Evolutionary conservation across 176 grass and related monocot species (phyloP), one percentile per base, ranked within the genome.

Genomic region (Chrysopogon serrulatus): DNA sequence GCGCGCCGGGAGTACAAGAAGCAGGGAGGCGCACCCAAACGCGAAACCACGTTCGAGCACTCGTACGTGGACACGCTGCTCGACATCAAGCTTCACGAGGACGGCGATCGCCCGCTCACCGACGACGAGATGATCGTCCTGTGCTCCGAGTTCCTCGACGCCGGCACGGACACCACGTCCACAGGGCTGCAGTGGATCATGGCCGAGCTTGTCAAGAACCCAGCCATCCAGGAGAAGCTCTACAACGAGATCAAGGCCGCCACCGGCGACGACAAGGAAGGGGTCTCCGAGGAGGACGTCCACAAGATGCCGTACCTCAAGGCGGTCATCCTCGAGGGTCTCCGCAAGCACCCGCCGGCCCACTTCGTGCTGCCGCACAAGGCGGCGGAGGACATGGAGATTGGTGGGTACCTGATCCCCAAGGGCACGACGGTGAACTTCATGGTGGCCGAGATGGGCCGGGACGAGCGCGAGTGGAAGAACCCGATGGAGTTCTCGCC

Each of bases 141-240:
- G 13, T 95, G 90, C 79, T 62, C 82, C 4, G 93, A 95, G 79
- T 95, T 95, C 77, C 57, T 95, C 49, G 79, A 80, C 80, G 93
- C 84, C 41, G 93, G 93, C 11, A 95, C 93, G 10, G 93, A 95
- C 83, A 90, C 93, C 18, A 95, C 90, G 11, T 86, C 90, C 41
- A 90, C 90, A 3, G 85, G 85, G 14, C 82, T 92, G 1, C 79
- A 90, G 72, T 95, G 93, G 93, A 95, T 95, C 87, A 95, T 95
- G 93, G 93, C 93, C 12, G 85, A 95, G 42, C 80, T 95, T 26
- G 87, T 92, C n/a, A 92, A 88, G 82, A 88, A 95, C 75, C 90
- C 65, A 10, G 6, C 61, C 8, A 73, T 90, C 21, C 90, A 95
- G 8, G 33, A 69, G 0, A 92, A 82, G 42, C 87, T 95, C 21